Evolutionary conservation across 176 grass and related monocot genomes (phyloP).

Genomic region (Canna indica): DNA sequence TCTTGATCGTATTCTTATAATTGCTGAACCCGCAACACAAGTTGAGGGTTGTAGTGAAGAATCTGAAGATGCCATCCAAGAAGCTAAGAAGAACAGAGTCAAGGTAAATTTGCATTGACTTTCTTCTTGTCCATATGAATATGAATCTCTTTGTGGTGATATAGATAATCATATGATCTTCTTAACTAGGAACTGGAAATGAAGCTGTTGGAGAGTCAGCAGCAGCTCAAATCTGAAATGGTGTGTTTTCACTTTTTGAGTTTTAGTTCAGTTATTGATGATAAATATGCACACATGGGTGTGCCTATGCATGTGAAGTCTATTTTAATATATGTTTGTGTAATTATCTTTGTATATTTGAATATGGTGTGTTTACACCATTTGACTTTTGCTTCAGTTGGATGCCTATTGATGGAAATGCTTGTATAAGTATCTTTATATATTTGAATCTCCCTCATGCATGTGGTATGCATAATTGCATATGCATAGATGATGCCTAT

Average conservation of each 20-base stretch:
- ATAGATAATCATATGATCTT: background rate
- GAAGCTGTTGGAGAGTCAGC: slow-evolving; percentile 72
- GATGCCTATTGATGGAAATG: background rate
- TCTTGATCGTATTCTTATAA: slow-evolving; percentile 93
- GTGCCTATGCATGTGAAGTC: too few species aligned
- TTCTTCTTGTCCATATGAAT: background rate
- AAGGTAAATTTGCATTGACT: slow-evolving; percentile 38
- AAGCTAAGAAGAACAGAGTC: slow-evolving; percentile 73
- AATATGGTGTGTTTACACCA: too few species aligned
- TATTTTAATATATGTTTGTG: too few species aligned
- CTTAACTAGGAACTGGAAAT: slow-evolving; percentile 75
- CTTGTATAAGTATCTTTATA: background rate
- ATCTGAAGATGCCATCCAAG: slow-evolving; percentile 95
- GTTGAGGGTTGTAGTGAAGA: slow-evolving; percentile 96
- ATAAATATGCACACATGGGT: too few species aligned
- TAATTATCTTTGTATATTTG: too few species aligned
- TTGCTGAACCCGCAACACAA: slow-evolving; percentile 90
- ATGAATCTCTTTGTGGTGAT: background rate
- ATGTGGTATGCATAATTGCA: too few species aligned
- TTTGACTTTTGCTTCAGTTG: too few species aligned
- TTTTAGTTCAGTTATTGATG: slow-evolving; percentile 1
- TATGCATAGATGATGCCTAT: too few species aligned
- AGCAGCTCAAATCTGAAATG: slow-evolving; percentile 79
- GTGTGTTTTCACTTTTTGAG: slow-evolving; percentile 25
- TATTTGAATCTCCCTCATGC: background rate